Evolutionary conservation across 2,329 filamentous ascomycete genomes (phyloP), one percentile per base, ranked within the genome.

Genomic region (Aspergillus pseudotamarii): DNA sequence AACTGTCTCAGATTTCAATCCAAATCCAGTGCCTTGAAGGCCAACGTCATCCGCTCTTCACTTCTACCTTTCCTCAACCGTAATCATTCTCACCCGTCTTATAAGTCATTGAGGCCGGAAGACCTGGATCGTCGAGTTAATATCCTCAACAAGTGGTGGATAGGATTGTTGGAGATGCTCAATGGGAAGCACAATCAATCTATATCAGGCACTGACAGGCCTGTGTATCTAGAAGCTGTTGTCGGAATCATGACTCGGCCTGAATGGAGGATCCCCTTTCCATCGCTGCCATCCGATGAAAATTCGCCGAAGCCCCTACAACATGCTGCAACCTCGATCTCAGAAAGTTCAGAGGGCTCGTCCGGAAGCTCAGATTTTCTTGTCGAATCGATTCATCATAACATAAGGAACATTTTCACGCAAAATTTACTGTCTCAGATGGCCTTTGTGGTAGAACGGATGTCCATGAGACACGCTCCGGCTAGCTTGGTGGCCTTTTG

Each of bases 141-240:
- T 51, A 92, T 96, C 55, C 80, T 97, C 62, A 92, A 95, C 75
- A 94, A 92, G 73, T 97, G 94, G 94, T 97, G 94, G 94, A 89
- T 85, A 50, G 89, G 87, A 1, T 81, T 97, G 45, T 80, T 97
- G 61, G 93, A 95, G 64, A 88, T 96, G 82, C 85, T 97, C 28
- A 89, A 93, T 68, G 91, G 90, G 36, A 86, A 86, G 65, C 87
- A 89, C 73, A 89, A 89, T 61, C 90, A 93, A 71, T 89, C 91
- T 3, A 89, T 97, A 16, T 89, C 92, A 1, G 92, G 92, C 12
- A 89, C 92, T n/a, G 94, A 97, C 72, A 85, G 93, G 36, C 92
- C 93, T 0, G 85, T 88, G 3, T 87, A 96, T 50, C 84, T 96
- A 36, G 93, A 97, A 73, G 91, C 88, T 6, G 85, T 91, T 26